A percentile compares a stretch with the other conserved stretches of the same genome.
Evolutionary conservation across 441 rosid species (phyloP).

Genomic region (Jatropha podagrica): DNA sequence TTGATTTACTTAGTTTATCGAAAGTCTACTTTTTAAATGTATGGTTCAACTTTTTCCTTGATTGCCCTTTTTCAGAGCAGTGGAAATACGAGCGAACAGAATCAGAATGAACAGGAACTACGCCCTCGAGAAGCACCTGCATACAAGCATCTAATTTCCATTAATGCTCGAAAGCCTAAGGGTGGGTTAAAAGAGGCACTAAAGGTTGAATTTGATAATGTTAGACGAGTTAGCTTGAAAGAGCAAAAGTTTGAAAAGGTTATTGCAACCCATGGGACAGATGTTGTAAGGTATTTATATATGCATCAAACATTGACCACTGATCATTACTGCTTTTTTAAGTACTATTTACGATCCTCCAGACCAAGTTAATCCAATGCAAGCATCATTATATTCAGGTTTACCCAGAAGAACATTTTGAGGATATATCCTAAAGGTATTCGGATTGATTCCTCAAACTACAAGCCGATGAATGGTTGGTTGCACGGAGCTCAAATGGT

Average conservation of each 20-base stretch:
- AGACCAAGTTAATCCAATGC: neutral
- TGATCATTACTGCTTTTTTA: neutral
- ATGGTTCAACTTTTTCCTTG: slow-evolving; percentile 3
- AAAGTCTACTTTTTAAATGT: neutral
- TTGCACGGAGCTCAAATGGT: slow-evolving; percentile 99
- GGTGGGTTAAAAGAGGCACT: slow-evolving; percentile 62
- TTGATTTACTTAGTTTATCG: neutral
- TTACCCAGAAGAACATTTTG: slow-evolving; percentile 77
- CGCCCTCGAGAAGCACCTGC: slow-evolving; percentile 30
- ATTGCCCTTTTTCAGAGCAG: slow-evolving; percentile 36
- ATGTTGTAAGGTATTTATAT: slow-evolving; percentile 55
- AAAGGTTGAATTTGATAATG: slow-evolving; percentile 51
- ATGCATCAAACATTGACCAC: no score
- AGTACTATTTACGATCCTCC: neutral
- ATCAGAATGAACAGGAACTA: slow-evolving; percentile 21
- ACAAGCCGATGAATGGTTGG: slow-evolving; percentile 82
- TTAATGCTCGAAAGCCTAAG: slow-evolving; percentile 81
- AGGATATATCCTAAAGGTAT: slow-evolving; percentile 83
- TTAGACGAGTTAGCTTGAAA: slow-evolving; percentile 80
- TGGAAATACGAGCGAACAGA: slow-evolving; percentile 29
- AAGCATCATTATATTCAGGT: slow-evolving; percentile 37
- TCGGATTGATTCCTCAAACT: slow-evolving; percentile 84
- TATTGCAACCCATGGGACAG: slow-evolving; percentile 47
- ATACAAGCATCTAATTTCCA: slow-evolving; percentile 71
- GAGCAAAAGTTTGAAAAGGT: slow-evolving; percentile 77